Evolutionary conservation across 495 filamentous ascomycete species (phyloP).

Genomic region (Aspergillus nidulans): DNA sequence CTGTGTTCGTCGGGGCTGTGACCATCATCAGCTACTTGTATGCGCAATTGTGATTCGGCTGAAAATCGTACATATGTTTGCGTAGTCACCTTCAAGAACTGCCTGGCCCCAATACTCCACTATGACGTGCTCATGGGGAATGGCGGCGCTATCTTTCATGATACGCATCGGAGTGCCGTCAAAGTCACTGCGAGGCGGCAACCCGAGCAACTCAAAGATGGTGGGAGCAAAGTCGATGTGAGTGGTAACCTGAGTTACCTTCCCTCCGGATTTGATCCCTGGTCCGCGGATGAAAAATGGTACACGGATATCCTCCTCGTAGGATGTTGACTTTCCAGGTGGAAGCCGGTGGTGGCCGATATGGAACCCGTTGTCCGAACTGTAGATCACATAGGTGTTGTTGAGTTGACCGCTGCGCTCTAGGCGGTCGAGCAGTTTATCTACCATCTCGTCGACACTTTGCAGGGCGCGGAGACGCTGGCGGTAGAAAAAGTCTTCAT

Average conservation of each 20-base stretch:
- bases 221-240: slow-evolving; percentile 62
- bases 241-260: slow-evolving; percentile 48
- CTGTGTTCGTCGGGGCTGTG: slow-evolving; percentile 20
- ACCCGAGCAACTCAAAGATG: slow-evolving; percentile 41
- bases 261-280: slow-evolving; percentile 40
- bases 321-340: slow-evolving; percentile 68
- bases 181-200: slow-evolving; percentile 36
- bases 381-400: slow-evolving; percentile 69
- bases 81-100: slow-evolving; percentile 44
- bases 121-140: slow-evolving; percentile 59
- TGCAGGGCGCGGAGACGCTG: slow-evolving; percentile 60
- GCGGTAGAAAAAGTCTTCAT: slow-evolving; percentile 65
- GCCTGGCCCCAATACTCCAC: slow-evolving; percentile 62
- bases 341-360: slow-evolving; percentile 69
- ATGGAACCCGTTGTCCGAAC: slow-evolving; percentile 71
- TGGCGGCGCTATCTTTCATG: slow-evolving; percentile 23
- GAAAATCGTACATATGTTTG: slow-evolving; percentile 23
- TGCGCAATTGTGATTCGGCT: neutral
- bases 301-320: slow-evolving; percentile 70
- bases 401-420: slow-evolving; percentile 51
- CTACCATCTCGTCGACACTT: slow-evolving; percentile 66
- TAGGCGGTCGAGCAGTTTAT: slow-evolving; percentile 49
- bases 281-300: slow-evolving; percentile 61
- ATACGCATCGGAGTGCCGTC: slow-evolving; percentile 42
- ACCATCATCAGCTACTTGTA: neutral